Percentiles rank a stretch among this genome's conserved stretches.
Evolutionary conservation across 345 rosid genomes (phyloP).

Genomic region (Pseudoturritis turrita): DNA sequence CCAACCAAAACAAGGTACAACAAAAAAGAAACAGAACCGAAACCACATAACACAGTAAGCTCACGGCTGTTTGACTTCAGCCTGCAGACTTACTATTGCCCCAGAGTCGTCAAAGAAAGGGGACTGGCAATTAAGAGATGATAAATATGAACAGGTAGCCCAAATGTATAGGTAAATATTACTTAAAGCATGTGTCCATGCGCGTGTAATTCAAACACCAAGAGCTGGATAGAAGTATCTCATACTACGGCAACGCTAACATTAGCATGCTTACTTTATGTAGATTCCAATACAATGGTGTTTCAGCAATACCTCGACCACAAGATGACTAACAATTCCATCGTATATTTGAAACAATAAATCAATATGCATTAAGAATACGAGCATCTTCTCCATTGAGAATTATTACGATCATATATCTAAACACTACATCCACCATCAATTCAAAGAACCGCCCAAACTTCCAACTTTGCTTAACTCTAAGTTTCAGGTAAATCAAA

Average conservation of each 20-base stretch:
- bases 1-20: neutral
- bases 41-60: neutral
- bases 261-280: neutral
- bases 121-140: neutral
- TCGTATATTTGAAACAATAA: neutral
- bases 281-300: neutral
- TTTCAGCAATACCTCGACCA: constrained; percentile 5
- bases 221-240: neutral
- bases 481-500: neutral
- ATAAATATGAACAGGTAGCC: neutral
- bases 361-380: neutral
- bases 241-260: neutral
- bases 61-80: neutral
- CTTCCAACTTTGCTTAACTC: neutral
- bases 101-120: neutral
- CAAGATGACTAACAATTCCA: neutral
- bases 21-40: neutral
- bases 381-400: neutral
- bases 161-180: neutral
- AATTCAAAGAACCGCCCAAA: neutral
- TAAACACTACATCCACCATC: neutral
- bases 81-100: neutral
- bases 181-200: neutral
- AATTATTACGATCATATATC: neutral
- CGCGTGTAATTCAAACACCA: neutral